phyloP scores from a whole-genome alignment of 2,329 filamentous ascomycete species.

The Huntiella omanensis region DNA sequence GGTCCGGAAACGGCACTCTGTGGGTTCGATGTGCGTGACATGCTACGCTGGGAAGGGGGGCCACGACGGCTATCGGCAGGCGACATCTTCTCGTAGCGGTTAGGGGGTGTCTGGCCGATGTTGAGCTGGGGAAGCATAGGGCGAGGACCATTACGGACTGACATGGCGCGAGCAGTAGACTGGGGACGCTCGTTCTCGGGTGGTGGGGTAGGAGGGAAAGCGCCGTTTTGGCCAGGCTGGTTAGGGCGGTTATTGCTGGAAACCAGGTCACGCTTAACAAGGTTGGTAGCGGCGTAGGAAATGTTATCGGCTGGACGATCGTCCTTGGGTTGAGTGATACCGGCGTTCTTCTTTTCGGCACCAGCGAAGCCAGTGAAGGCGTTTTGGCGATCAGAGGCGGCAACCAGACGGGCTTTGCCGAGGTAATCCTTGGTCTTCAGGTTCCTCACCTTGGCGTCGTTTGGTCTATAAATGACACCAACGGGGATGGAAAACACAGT shows the following conservation, averaged over 20 bases:
- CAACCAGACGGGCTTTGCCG: conserved; percentile 84
- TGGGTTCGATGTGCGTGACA: conserved; percentile 8
- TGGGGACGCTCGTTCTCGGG: conserved; percentile 60
- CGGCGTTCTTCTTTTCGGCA: conserved; percentile 55
- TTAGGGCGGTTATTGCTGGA: conserved; percentile 49
- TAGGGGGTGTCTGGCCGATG: conserved; percentile 35
- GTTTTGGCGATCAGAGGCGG: conserved; percentile 64
- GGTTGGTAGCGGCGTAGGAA: conserved; percentile 80
- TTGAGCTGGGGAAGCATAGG: conserved; percentile 44
- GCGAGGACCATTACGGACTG: conserved; percentile 42
- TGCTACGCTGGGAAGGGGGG: conserved; percentile 2
- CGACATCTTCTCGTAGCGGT: conserved; percentile 35
- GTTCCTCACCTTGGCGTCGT: conserved; percentile 96
- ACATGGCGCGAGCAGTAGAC: conserved; percentile 33
- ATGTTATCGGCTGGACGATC: conserved; percentile 69
- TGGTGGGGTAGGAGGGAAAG: conserved; percentile 96
- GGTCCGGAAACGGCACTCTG: conserved; percentile 7
- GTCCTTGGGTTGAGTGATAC: conserved; percentile 42
- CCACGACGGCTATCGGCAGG: conserved; percentile 22
- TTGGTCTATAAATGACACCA: conserved; percentile 84
- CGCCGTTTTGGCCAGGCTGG: conserved; percentile 37
- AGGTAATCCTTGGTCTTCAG: conserved; percentile 95
- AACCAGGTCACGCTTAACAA: conserved; percentile 64
- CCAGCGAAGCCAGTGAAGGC: conserved; percentile 69
- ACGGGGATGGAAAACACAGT: conserved; percentile 97